Conservation (phyloP, 371 early-diverging fungal species). For the Fennellomyces sp. region DNA sequence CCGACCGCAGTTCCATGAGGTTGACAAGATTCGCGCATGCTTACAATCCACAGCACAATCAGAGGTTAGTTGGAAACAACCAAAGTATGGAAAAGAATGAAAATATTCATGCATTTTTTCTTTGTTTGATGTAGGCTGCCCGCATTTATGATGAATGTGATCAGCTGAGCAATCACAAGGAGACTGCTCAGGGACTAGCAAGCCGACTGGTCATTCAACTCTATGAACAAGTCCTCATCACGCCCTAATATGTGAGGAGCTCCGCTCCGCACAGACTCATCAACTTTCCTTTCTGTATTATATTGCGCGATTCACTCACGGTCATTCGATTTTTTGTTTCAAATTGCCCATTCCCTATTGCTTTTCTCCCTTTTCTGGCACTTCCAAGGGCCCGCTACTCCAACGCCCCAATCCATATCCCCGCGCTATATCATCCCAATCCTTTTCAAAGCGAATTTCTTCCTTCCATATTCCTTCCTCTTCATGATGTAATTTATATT, state of each 20-base stretch:
- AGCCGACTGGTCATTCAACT: conserved; percentile 39
- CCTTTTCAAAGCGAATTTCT: not conserved
- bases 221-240: conserved; percentile 45
- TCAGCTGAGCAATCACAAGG: conserved; percentile 35
- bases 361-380: not conserved
- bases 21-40: conserved; percentile 14
- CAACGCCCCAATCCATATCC: not conserved
- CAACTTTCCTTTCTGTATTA: too few relatives aligned
- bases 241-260: conserved; percentile 37
- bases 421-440: not conserved
- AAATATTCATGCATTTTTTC: too few relatives aligned
- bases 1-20: conserved; percentile 5
- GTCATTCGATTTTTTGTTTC: not conserved
- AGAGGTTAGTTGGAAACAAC: conserved; percentile 10
- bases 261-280: conserved; percentile 3
- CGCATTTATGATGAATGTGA: conserved; percentile 21
- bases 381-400: not conserved
- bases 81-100: not conserved
- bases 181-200: conserved; percentile 32
- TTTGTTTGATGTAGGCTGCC: conserved; percentile 10
- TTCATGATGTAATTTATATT: not conserved
- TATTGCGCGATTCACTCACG: not conserved
- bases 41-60: conserved; percentile 17
- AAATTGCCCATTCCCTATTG: not conserved
- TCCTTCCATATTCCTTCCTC: not conserved